phyloP scores from a whole-genome alignment of 805 yeast species.

The Yarrowia sp. region DNA sequence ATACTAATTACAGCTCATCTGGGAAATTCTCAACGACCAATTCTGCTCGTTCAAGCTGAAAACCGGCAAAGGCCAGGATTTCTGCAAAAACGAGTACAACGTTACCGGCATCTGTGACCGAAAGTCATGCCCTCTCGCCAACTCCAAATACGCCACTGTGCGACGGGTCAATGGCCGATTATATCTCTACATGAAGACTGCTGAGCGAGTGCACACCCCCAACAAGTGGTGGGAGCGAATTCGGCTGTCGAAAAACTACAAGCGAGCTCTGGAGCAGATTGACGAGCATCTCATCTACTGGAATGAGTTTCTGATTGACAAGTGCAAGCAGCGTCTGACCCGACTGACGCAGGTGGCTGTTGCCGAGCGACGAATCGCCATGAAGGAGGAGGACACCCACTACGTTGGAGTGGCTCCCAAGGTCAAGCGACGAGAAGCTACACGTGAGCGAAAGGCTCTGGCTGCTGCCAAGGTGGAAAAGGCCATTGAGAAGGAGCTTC shows the following conservation, averaged over 20 bases:
- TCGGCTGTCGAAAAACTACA: constrained; percentile 85
- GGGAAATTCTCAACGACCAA: constrained; percentile 96
- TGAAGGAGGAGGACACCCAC: constrained; percentile 90
- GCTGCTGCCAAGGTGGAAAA: constrained; percentile 97
- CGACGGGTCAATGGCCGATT: constrained; percentile 50
- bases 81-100: constrained; percentile 95
- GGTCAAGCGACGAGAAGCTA: constrained; percentile 91
- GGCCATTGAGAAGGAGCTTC: constrained; percentile 92
- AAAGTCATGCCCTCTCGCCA: constrained; percentile 95
- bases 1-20: constrained; percentile 65
- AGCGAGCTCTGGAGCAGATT: constrained; percentile 84
- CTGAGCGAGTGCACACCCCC: constrained; percentile 97
- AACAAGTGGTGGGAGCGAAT: constrained; percentile 94
- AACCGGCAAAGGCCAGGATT: constrained; percentile 86
- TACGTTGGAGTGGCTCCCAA: constrained; percentile 92
- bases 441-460: constrained; percentile 94
- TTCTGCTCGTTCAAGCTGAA: constrained; percentile 94
- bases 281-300: constrained; percentile 89
- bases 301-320: constrained; percentile 89
- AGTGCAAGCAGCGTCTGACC: constrained; percentile 95
- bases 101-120: constrained; percentile 93
- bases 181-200: constrained; percentile 85
- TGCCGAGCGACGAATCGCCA: constrained; percentile 90
- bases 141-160: constrained; percentile 52
- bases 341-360: constrained; percentile 94